These are phyloP conservation scores for Ustilago hordei DNA, from an alignment of 1,284 basidiomycete species.

Conservation along the genomic window DNA sequence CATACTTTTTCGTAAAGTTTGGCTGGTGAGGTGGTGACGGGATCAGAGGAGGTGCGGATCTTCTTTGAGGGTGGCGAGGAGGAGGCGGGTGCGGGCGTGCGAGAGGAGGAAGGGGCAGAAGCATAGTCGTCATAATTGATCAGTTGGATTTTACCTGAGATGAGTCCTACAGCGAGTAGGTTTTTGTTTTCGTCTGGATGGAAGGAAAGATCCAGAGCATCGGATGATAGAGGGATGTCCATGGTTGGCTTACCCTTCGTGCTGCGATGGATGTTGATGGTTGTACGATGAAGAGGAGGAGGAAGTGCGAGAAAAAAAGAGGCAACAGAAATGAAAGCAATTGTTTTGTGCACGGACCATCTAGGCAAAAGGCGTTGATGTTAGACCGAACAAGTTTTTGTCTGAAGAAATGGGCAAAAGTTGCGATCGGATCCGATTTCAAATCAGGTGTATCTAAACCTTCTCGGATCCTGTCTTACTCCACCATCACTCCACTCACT, in stretches of 20 bases:
- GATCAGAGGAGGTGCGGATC: neutral
- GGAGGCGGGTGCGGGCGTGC: slow-evolving; percentile 5
- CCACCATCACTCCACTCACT: neutral
- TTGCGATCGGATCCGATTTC: slow-evolving; percentile 25
- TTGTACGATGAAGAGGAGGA: neutral
- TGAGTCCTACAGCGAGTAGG: slow-evolving; percentile 80
- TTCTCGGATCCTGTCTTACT: neutral
- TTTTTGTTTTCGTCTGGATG: slow-evolving; percentile 76
- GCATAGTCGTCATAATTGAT: slow-evolving; percentile 74
- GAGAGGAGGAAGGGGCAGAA: slow-evolving; percentile 11
- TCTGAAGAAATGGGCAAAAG: neutral
- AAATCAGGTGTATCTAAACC: slow-evolving; percentile 10
- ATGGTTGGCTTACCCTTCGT: slow-evolving; percentile 21
- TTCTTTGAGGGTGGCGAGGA: slow-evolving; percentile 12
- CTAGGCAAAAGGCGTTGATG: neutral
- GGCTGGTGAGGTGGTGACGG: neutral
- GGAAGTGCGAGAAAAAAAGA: neutral
- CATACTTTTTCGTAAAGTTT: slow-evolving; percentile 51
- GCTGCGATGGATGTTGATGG: too few relatives aligned
- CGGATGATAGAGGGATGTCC: slow-evolving; percentile 72
- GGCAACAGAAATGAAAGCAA: too few relatives aligned
- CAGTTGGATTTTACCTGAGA: slow-evolving; percentile 85
- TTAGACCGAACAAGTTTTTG: neutral
- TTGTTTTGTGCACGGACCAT: slow-evolving; percentile 4
- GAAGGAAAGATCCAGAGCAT: slow-evolving; percentile 90